Evolutionary conservation across 108 stramenopile species (phyloP).

Genomic region (Fistulifera pelliculosa): DNA sequence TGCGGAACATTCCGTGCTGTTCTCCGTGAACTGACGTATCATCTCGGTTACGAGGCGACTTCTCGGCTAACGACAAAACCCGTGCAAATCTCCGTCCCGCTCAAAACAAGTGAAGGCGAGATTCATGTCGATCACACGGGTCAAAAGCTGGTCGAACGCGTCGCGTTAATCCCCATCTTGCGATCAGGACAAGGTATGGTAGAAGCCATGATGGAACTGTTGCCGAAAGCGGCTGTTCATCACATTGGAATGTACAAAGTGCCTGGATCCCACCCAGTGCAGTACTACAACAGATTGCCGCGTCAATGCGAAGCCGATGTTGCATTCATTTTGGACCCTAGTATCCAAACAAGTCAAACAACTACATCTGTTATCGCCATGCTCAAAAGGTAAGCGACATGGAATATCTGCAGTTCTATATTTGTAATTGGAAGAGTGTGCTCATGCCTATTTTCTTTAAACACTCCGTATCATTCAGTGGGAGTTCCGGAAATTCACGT

Average conservation of each 20-base stretch:
- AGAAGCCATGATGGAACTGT: constrained; percentile 89
- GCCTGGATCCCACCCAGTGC: constrained; percentile 69
- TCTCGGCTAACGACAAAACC: constrained; percentile 51
- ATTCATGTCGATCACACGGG: constrained; percentile 14
- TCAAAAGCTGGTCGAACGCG: constrained; percentile 41
- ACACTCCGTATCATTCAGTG: constrained; percentile 31
- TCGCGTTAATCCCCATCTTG: constrained; percentile 91
- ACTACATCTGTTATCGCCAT: constrained; percentile 82
- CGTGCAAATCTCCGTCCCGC: constrained; percentile 58
- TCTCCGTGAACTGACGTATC: constrained; percentile 90
- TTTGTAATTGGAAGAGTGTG: too few species aligned
- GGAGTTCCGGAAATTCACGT: constrained; percentile 80
- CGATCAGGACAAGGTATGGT: constrained; percentile 93
- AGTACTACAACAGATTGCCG: constrained; percentile 96
- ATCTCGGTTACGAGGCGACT: constrained; percentile 97
- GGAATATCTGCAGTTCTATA: neutral
- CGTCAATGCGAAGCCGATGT: constrained; percentile 64
- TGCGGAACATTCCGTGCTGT: constrained; percentile 78
- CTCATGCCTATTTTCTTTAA: neutral
- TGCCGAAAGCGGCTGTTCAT: constrained; percentile 88
- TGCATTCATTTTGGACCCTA: constrained; percentile 91
- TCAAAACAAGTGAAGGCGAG: constrained; percentile 14
- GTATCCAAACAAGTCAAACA: constrained; percentile 87
- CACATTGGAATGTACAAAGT: constrained; percentile 97
- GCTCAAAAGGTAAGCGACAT: constrained; percentile 85